phyloP scores from a whole-genome alignment of 2,329 filamentous ascomycete species.

The Fusarium annulatum region DNA sequence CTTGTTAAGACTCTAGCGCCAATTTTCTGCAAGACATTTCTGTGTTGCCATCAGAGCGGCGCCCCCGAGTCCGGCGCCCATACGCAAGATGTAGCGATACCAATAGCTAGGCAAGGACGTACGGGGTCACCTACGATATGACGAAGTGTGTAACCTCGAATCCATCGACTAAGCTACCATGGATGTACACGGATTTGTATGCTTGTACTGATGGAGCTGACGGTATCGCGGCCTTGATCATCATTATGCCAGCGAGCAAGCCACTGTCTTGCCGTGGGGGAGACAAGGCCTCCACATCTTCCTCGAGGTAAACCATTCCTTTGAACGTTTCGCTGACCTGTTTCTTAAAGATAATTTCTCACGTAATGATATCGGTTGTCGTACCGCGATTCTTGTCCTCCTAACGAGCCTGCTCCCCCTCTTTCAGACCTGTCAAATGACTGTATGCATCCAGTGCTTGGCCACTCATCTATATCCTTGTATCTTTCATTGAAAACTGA shows the following conservation, averaged over 20 bases:
- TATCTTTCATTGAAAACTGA: background rate
- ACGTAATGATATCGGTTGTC: conserved; percentile 31
- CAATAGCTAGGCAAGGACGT: conserved; percentile 10
- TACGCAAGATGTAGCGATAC: conserved; percentile 14
- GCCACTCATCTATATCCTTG: conserved; percentile 8
- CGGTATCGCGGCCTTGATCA: conserved; percentile 11
- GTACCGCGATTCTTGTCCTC: conserved; percentile 25
- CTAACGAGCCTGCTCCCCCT: conserved; percentile 17
- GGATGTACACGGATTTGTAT: conserved; percentile 9
- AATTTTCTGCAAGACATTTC: conserved; percentile 1
- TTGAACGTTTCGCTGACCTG: conserved; percentile 2
- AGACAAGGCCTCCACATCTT: conserved; percentile 10
- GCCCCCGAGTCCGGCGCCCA: conserved; percentile 11
- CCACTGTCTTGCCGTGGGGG: conserved; percentile 26
- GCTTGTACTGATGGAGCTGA: conserved; percentile 26
- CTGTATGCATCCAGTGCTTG: background rate
- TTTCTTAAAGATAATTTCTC: conserved; percentile 29
- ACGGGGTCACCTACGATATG: conserved; percentile 13
- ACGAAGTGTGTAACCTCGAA: conserved; percentile 31
- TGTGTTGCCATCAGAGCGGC: background rate
- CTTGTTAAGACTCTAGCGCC: background rate
- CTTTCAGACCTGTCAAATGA: background rate
- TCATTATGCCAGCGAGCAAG: conserved; percentile 29
- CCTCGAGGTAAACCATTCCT: background rate
- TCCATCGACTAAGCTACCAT: conserved; percentile 30